These are phyloP conservation scores for Adansonia grandidieri DNA, from an alignment of 441 rosid species.

Conservation along the genomic window DNA sequence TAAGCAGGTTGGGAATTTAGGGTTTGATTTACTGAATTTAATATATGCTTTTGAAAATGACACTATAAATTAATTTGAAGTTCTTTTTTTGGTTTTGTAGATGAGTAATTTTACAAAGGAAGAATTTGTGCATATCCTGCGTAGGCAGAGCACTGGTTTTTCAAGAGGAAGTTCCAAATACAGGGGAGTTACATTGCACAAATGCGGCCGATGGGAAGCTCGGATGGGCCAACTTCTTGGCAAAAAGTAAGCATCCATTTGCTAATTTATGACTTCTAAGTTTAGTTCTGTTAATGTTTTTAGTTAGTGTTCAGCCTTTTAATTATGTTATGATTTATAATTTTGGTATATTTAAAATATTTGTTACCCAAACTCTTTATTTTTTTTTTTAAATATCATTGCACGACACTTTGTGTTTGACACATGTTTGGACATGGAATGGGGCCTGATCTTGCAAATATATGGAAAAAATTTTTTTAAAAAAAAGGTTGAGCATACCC, in stretches of 20 bases:
- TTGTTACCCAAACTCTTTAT: too few species aligned
- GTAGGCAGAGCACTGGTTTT: slow-evolving; percentile 85
- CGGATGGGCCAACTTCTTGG: slow-evolving; percentile 93
- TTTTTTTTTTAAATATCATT: too few species aligned
- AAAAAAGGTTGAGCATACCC: neutral
- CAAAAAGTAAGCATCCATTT: slow-evolving; percentile 61
- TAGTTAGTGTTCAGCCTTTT: neutral
- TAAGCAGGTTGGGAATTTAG: slow-evolving; percentile 56
- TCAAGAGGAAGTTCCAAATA: slow-evolving; percentile 87
- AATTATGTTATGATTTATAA: neutral
- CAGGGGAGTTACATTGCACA: slow-evolving; percentile 89
- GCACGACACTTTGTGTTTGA: too few species aligned
- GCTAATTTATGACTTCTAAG: neutral
- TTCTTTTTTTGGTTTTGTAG: slow-evolving; percentile 36
- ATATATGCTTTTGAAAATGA: neutral
- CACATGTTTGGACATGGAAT: neutral
- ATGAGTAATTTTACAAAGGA: slow-evolving; percentile 73
- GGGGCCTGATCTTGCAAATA: neutral
- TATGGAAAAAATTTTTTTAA: neutral
- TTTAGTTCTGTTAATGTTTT: neutral
- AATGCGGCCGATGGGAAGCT: slow-evolving; percentile 95
- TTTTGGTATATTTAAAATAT: neutral
- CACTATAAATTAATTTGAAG: neutral
- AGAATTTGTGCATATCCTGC: slow-evolving; percentile 78
- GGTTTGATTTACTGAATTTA: neutral